Percentiles rank a stretch among this genome's conserved stretches.
phyloP scores from a whole-genome alignment of 2,329 filamentous ascomycete species.

The Byssochlamys sp. region DNA sequence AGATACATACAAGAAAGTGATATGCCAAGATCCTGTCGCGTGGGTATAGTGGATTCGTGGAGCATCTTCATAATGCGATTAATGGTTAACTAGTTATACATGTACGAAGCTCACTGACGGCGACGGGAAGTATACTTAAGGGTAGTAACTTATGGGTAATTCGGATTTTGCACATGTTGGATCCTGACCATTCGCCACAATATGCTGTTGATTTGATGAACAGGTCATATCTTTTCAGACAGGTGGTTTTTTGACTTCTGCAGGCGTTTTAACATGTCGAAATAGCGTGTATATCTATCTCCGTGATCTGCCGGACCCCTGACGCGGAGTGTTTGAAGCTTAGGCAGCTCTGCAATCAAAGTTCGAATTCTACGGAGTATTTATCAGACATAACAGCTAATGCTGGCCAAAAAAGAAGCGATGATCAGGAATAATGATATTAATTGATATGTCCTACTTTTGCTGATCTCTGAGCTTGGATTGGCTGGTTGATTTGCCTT shows the following conservation, averaged over 20 bases:
- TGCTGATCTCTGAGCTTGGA: not conserved
- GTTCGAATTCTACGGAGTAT: not conserved
- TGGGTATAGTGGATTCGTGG: not conserved
- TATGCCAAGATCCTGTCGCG: not conserved
- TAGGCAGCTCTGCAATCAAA: not conserved
- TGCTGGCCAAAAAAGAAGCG: not conserved
- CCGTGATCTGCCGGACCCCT: not conserved
- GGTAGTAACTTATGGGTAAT: not conserved
- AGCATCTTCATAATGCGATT: not conserved
- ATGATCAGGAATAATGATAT: not conserved
- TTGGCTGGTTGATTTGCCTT: not conserved
- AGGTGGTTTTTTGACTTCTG: not conserved
- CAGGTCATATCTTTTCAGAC: not conserved
- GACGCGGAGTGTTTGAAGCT: not conserved
- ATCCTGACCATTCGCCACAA: not conserved
- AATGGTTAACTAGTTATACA: no score
- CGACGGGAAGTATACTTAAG: not conserved
- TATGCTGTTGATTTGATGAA: not conserved
- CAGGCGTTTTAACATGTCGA: not conserved
- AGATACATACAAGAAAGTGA: not conserved
- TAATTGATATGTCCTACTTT: not conserved
- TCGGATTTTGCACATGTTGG: not conserved
- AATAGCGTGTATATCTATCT: not conserved
- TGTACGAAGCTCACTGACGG: not conserved
- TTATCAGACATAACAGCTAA: no score